A percentile compares a stretch with the other conserved stretches of the same genome.
These are phyloP conservation scores for Fusarium algeriense DNA, from an alignment of 2,329 filamentous ascomycete species.

Conservation along the genomic window DNA sequence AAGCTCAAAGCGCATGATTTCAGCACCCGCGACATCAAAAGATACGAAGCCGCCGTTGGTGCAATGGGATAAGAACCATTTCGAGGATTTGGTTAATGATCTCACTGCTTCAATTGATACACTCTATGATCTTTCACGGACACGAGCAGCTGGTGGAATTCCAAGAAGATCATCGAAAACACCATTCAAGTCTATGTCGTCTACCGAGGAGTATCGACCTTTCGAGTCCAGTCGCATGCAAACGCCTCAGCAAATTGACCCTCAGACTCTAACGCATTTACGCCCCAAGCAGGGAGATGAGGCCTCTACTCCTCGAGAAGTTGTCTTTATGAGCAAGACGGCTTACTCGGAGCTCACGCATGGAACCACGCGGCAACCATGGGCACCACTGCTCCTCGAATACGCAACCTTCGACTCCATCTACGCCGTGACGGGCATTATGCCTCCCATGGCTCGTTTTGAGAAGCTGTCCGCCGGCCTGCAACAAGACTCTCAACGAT, in stretches of 20 bases:
- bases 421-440: slow-evolving; percentile 71
- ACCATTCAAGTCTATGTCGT: slow-evolving; percentile 52
- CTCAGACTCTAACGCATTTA: slow-evolving; percentile 63
- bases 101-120: slow-evolving; percentile 84
- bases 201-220: slow-evolving; percentile 60
- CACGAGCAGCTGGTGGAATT: slow-evolving; percentile 63
- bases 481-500: slow-evolving; percentile 65
- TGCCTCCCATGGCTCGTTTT: slow-evolving; percentile 73
- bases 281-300: slow-evolving; percentile 55
- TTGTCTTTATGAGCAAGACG: slow-evolving; percentile 63
- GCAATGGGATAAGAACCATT: slow-evolving; percentile 77
- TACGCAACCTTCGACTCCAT: slow-evolving; percentile 75
- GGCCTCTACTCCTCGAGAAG: slow-evolving; percentile 56
- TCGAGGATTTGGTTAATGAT: slow-evolving; percentile 80
- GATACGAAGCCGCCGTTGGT: slow-evolving; percentile 69
- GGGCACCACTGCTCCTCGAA: slow-evolving; percentile 74
- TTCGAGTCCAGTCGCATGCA: slow-evolving; percentile 73
- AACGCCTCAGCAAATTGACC: slow-evolving; percentile 71
- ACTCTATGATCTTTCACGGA: slow-evolving; percentile 80
- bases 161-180: slow-evolving; percentile 49
- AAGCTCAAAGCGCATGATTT: slow-evolving; percentile 64
- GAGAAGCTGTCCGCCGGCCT: slow-evolving; percentile 72
- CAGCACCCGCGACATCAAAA: slow-evolving; percentile 56
- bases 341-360: slow-evolving; percentile 63
- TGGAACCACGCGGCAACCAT: slow-evolving; percentile 58